Base-by-base conservation (phyloP, 2,329 filamentous ascomycete species). In the Monosporascus sp. region DNA sequence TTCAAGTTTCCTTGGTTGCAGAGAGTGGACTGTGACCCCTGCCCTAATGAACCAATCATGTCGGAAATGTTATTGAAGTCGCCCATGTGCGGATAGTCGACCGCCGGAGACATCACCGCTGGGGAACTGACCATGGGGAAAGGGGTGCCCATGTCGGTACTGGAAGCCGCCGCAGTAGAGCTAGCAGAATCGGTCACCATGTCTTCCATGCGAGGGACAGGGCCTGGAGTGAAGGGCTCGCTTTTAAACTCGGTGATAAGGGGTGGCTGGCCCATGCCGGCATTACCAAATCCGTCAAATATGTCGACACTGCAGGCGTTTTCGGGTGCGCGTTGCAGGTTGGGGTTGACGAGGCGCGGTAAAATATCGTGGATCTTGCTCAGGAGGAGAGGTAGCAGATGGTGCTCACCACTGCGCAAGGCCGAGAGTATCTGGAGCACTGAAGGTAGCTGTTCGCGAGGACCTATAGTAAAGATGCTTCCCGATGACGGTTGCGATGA, bases 311-410 rank as follows among this genome's bases (percentile, higher is more conserved):
- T 71, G 57, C 67, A 72, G 35, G 74, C 61, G 41, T 74, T 80
- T 49, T 86, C 82, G 0, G 83, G 83, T 0, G 79, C 74, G 18
- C 79, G 79, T 56, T 80, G 78, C 15, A 86, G 75, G 73, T 82
- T 79, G 1, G 83, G 83, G 58, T 79, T 83, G 54, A 77, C 75
- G 17, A 86, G 73, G 15, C 77, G 77, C 7, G 87, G 87, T 3
- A 92, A 72, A 3, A 87, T 78, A 43, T 93, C 87, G 56, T 86
- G 79, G 39, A 93, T 80, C 72, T 93, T 94, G 67, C 80, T 81
- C 52, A 94, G 72, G 1, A 96, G 77, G 0, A 95, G 77, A 3
- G 89, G 89, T 15, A 93, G 75, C 66, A 90, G 94, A 50, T 87
- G 86, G 57, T 87, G 81, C 53, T 92, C 81, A 7, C 89, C 89